These are phyloP conservation scores for Rhamnella rubrinervis DNA, from an alignment of 331 rosid species.

Conservation along the genomic window DNA sequence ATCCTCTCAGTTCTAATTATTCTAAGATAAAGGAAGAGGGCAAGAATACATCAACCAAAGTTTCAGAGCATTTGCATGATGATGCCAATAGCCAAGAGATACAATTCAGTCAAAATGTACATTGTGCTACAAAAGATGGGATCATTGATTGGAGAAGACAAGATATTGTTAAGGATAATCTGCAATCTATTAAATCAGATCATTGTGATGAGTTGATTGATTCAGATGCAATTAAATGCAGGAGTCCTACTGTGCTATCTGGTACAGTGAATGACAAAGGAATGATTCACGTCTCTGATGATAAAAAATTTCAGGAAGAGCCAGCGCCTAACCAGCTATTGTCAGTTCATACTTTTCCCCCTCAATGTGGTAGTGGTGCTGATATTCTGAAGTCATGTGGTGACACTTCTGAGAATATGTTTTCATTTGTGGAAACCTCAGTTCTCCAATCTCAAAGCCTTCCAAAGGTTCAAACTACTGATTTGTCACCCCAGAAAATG, in stretches of 20 bases:
- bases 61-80: conserved; percentile 38
- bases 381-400: conserved; percentile 33
- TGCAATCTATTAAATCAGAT: conserved; percentile 24
- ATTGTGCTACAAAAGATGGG: conserved; percentile 26
- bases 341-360: conserved; percentile 33
- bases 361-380: conserved; percentile 31
- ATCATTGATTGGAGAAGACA: conserved; percentile 39
- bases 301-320: conserved; percentile 28
- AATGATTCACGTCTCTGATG: conserved; percentile 26
- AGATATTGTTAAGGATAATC: conserved; percentile 28
- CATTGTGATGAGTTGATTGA: conserved; percentile 24
- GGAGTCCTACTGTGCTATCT: conserved; percentile 37
- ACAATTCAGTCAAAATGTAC: conserved; percentile 31
- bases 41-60: conserved; percentile 29
- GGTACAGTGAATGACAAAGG: conserved; percentile 34
- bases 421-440: conserved; percentile 28
- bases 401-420: conserved; percentile 34
- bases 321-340: conserved; percentile 36
- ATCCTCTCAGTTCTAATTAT: conserved; percentile 32
- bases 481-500: too few relatives aligned
- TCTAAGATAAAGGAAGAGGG: conserved; percentile 34
- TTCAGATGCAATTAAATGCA: conserved; percentile 31
- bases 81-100: conserved; percentile 45
- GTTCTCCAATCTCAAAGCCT: conserved; percentile 33
- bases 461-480: not conserved